phyloP scores from a whole-genome alignment of 768 basidiomycete genomes.

The Rhodotorula kratochvilovae region DNA sequence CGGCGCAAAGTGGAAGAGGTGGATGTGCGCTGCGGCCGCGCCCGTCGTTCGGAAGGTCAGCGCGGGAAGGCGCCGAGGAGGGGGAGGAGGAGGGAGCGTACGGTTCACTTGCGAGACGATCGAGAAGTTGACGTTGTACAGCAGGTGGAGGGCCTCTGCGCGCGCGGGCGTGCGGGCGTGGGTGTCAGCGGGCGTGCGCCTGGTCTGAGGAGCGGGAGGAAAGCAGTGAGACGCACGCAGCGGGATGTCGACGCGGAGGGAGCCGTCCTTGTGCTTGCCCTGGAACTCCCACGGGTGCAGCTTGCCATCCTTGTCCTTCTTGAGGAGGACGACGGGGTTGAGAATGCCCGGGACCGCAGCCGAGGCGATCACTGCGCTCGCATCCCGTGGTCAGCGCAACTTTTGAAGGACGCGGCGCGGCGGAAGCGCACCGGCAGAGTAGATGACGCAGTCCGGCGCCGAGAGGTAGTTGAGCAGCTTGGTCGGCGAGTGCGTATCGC shows the following conservation, averaged over 20 bases:
- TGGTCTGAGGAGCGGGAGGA: too few relatives aligned
- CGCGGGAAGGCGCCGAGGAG: not conserved
- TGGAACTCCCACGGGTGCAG: slow-evolving; percentile 40
- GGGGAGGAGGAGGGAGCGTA: slow-evolving; percentile 47
- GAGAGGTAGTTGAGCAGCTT: slow-evolving; percentile 93
- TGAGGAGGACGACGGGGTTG: slow-evolving; percentile 89
- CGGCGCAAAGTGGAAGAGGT: slow-evolving; percentile 36
- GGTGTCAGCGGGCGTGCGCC: not conserved
- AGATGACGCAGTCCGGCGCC: slow-evolving; percentile 70
- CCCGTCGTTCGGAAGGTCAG: not conserved
- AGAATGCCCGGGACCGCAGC: slow-evolving; percentile 93
- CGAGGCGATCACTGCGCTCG: slow-evolving; percentile 50
- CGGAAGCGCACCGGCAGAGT: slow-evolving; percentile 48
- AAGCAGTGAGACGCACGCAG: slow-evolving; percentile 13
- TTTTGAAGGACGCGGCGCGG: not conserved
- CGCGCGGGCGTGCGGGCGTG: too few relatives aligned
- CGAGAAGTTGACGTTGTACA: slow-evolving; percentile 72
- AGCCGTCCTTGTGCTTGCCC: slow-evolving; percentile 39
- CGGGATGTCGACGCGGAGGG: slow-evolving; percentile 81
- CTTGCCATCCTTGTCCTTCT: slow-evolving; percentile 39
- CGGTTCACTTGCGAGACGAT: slow-evolving; percentile 90
- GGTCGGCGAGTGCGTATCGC: slow-evolving; percentile 63
- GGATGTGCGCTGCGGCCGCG: slow-evolving; percentile 14
- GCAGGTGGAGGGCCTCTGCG: slow-evolving; percentile 47
- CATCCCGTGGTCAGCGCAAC: not conserved